Evolutionary conservation across 108 stramenopile species (phyloP).

Genomic region (Fragilaria radians): DNA sequence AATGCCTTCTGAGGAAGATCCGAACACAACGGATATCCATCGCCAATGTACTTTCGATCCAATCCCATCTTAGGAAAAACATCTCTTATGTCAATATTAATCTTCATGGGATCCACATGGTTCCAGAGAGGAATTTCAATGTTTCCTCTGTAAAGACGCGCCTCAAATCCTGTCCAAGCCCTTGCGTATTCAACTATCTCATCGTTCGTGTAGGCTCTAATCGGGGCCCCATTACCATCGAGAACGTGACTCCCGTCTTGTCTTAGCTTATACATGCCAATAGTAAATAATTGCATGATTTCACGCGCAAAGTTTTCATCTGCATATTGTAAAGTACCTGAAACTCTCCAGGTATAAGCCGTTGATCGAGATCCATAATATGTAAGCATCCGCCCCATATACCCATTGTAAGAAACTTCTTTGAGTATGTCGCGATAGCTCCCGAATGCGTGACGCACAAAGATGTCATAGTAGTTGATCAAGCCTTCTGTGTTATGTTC

Average conservation of each 20-base stretch:
- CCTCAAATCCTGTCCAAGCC: slow-evolving; percentile 34
- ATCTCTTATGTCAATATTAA: slow-evolving; percentile 41
- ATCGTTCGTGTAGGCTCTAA: slow-evolving; percentile 56
- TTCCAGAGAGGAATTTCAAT: not conserved
- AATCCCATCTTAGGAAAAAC: slow-evolving; percentile 55
- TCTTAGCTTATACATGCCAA: slow-evolving; percentile 50
- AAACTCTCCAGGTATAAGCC: slow-evolving; percentile 16
- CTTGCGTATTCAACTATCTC: slow-evolving; percentile 59
- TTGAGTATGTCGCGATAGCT: slow-evolving; percentile 60
- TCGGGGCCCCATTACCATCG: slow-evolving; percentile 25
- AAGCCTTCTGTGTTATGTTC: slow-evolving; percentile 13
- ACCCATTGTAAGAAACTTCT: slow-evolving; percentile 35
- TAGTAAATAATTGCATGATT: slow-evolving; percentile 68
- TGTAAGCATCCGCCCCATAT: slow-evolving; percentile 55
- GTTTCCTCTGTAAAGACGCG: slow-evolving; percentile 1
- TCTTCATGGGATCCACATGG: slow-evolving; percentile 50
- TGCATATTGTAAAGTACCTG: slow-evolving; percentile 12
- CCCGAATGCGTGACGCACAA: slow-evolving; percentile 69
- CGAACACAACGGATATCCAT: slow-evolving; percentile 30
- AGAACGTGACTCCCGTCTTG: slow-evolving; percentile 48
- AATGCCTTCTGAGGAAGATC: slow-evolving; percentile 35
- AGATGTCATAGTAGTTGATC: slow-evolving; percentile 57
- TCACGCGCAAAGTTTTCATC: slow-evolving; percentile 58
- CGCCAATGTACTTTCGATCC: slow-evolving; percentile 50
- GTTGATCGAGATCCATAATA: slow-evolving; percentile 34